Evolutionary conservation across 192 early-diverging fungal species (phyloP), one percentile per base, ranked within the genome.

Genomic region (Geosiphon pyriformis): DNA sequence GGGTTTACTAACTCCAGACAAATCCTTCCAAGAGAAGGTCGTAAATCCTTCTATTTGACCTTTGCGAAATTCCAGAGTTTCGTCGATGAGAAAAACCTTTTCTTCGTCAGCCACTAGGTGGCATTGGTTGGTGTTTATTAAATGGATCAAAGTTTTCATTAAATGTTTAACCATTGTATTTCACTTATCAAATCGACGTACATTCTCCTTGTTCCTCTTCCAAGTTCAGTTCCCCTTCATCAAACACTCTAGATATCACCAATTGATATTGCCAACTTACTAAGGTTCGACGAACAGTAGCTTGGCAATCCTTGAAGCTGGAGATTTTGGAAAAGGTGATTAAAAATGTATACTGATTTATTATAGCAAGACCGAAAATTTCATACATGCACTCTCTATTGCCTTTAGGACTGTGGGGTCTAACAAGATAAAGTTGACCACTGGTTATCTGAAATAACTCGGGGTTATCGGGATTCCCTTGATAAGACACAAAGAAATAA

Each of bases 221-320:
- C 7, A 85, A 74, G 7, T 84, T 80, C 25, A 80, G 85, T 62
- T 90, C 90, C 34, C 87, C 92, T 58, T 93, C 90, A 10, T 90
- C 88, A 64, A 86, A 85, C 8, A 88, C 72, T 29, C 91, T 85
- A 53, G 78, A 82, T n/a, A 87, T 80, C 0, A 92, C 80, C n/a
- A 96, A 74, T 65, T 88, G 83, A 73, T 86, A 94, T 60, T 90
- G 87, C 73, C 77, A 82, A 23, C 78, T 69, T 27, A 70, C 65
- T 34, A 79, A 58, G 3, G 94, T 90, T 37, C 85, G 81, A 2
- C 86, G 81, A 56, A 97, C 82, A 15, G 81, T 75, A 6, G 87
- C 82, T 61, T 76, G 72, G 15, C 87, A 83, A 62, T 93, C 83
- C 23, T 77, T 79, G 72, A 85, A 94, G 52, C 86, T 74, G 67